Conservation (phyloP, 164 flowering plant genomes). For the Buxus sempervirens region DNA sequence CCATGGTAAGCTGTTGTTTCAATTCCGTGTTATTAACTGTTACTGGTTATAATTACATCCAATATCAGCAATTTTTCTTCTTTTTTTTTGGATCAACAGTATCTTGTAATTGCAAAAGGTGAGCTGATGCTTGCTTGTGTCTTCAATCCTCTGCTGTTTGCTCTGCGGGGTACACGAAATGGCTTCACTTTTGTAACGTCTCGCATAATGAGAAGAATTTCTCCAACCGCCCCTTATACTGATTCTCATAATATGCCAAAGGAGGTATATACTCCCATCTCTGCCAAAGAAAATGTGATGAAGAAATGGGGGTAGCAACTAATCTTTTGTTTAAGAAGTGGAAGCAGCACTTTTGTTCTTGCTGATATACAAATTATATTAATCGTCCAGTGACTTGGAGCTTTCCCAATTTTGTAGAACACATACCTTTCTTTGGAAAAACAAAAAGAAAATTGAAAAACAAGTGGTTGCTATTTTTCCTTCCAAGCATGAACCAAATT, state of each 20-base stretch:
- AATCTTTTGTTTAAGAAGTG: slow-evolving; percentile 24
- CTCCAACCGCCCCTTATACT: slow-evolving; percentile 20
- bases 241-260: slow-evolving; percentile 14
- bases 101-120: slow-evolving; percentile 73
- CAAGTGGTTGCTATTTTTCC: too few relatives aligned
- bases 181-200: slow-evolving; percentile 40
- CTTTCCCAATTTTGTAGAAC: background rate
- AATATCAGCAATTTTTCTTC: background rate
- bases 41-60: background rate
- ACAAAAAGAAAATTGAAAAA: background rate
- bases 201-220: slow-evolving; percentile 24
- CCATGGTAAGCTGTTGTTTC: slow-evolving; percentile 43
- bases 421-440: background rate
- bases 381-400: background rate
- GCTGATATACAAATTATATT: background rate
- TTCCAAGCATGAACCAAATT: too few relatives aligned
- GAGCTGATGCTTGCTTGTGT: slow-evolving; percentile 64
- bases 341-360: background rate
- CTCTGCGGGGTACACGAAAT: slow-evolving; percentile 59
- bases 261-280: slow-evolving; percentile 20
- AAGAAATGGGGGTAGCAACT: slow-evolving; percentile 80
- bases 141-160: slow-evolving; percentile 68
- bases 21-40: background rate
- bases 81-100: slow-evolving; percentile 37
- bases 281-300: slow-evolving; percentile 76